Evolutionary conservation across 2,329 filamentous ascomycete genomes (phyloP).

Genomic region (Aspergillus ustus): DNA sequence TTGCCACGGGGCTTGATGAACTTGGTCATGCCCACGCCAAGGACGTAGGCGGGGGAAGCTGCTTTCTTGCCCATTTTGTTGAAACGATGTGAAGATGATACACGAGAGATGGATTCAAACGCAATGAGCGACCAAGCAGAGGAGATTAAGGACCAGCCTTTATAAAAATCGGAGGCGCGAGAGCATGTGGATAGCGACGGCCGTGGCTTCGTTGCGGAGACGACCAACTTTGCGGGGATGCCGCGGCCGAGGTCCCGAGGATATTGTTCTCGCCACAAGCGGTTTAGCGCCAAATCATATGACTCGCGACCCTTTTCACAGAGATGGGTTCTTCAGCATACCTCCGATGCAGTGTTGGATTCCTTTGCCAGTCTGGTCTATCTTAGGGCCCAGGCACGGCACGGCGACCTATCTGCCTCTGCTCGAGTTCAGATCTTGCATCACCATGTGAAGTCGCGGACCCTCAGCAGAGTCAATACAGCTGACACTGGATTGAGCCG

Average conservation of each 20-base stretch:
- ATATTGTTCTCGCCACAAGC: slow-evolving; percentile 15
- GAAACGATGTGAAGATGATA: slow-evolving; percentile 10
- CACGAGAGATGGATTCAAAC: not conserved
- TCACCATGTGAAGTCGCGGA: slow-evolving; percentile 6
- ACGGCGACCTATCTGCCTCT: not conserved
- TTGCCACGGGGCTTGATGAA: slow-evolving; percentile 97
- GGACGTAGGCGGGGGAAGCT: slow-evolving; percentile 73
- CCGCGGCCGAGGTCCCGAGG: slow-evolving; percentile 41
- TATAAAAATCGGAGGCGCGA: slow-evolving; percentile 8
- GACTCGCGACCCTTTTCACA: not conserved
- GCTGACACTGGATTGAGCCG: not conserved
- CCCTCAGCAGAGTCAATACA: not conserved
- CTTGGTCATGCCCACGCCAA: slow-evolving; percentile 98
- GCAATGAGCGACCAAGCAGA: not conserved
- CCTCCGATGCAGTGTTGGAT: not conserved
- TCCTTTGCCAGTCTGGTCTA: not conserved
- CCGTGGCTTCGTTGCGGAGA: slow-evolving; percentile 14
- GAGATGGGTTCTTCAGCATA: not conserved
- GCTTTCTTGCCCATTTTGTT: slow-evolving; percentile 58
- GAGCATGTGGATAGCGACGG: slow-evolving; percentile 13
- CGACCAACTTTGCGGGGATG: slow-evolving; percentile 31
- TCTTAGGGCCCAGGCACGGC: not conserved
- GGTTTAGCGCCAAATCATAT: slow-evolving; percentile 4
- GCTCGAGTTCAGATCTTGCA: not conserved
- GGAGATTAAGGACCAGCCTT: slow-evolving; percentile 4